These are phyloP conservation scores for Yamadazyma songkhlaensis DNA, from an alignment of 1,139 yeast genomes.

Conservation along the genomic window DNA sequence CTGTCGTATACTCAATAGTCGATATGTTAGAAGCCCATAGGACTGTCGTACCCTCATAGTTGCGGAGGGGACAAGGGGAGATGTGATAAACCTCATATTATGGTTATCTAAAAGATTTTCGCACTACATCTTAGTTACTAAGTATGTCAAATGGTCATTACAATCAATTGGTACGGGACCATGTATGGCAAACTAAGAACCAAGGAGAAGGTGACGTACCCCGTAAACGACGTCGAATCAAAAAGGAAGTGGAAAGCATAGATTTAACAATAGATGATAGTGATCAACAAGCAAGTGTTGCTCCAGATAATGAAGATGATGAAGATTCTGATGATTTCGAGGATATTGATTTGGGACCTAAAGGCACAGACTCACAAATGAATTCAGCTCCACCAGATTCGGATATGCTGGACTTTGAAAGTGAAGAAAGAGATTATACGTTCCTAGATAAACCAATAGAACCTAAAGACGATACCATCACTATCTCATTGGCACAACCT, in stretches of 20 bases:
- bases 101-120: constrained; percentile 1
- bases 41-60: background rate
- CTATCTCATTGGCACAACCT: constrained; percentile 15
- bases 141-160: constrained; percentile 8
- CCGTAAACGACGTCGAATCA: constrained; percentile 8
- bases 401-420: constrained; percentile 12
- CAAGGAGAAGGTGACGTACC: background rate
- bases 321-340: constrained; percentile 31
- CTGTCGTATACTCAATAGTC: constrained; percentile 5
- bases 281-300: background rate
- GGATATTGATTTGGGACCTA: constrained; percentile 22
- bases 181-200: background rate
- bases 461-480: constrained; percentile 14
- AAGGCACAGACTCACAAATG: too few relatives aligned
- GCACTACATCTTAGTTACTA: constrained; percentile 1
- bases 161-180: constrained; percentile 11
- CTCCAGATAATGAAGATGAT: constrained; percentile 2
- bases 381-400: background rate
- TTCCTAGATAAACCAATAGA: constrained; percentile 4
- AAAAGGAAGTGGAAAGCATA: background rate
- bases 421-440: constrained; percentile 17
- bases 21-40: too few relatives aligned
- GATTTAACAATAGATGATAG: background rate
- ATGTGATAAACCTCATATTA: background rate
- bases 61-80: too few relatives aligned